A percentile compares a stretch with the other conserved stretches of the same genome.
phyloP scores from a whole-genome alignment of 2,329 filamentous ascomycete genomes.

The Cordyceps farinosa region DNA sequence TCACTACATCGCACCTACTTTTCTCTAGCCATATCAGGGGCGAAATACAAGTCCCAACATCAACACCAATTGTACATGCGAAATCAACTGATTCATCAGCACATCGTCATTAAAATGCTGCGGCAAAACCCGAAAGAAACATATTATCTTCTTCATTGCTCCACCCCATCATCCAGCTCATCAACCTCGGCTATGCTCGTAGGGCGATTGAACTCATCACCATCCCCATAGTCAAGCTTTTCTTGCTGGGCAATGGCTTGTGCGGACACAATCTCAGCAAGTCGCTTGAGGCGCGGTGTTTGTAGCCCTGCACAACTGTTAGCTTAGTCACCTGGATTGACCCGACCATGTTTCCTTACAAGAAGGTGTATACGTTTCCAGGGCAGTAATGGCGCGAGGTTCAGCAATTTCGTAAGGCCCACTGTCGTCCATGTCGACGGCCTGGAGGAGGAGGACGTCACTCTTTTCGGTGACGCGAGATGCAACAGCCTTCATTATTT shows the following conservation, averaged over 20 bases:
- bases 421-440: constrained; percentile 98
- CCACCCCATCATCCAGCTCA: constrained; percentile 38
- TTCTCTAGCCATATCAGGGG: constrained; percentile 14
- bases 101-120: constrained; percentile 6
- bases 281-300: constrained; percentile 88
- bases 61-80: constrained; percentile 17
- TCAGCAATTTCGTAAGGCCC: constrained; percentile 98
- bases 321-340: not conserved
- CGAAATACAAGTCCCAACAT: constrained; percentile 16
- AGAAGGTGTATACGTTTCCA: constrained; percentile 97
- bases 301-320: constrained; percentile 66
- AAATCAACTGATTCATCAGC: constrained; percentile 11
- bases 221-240: constrained; percentile 61
- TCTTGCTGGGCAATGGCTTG: constrained; percentile 96
- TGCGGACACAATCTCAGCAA: constrained; percentile 96
- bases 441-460: constrained; percentile 86
- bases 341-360: constrained; percentile 58
- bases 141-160: constrained; percentile 17
- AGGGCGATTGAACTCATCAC: constrained; percentile 46
- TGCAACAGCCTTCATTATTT: constrained; percentile 99
- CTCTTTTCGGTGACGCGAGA: constrained; percentile 97
- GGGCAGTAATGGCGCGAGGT: constrained; percentile 87
- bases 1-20: constrained; percentile 4
- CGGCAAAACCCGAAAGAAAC: not conserved
- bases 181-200: constrained; percentile 50